phyloP scores from a whole-genome alignment of 352 stramenopile species.

The Globisporangium splendens region DNA sequence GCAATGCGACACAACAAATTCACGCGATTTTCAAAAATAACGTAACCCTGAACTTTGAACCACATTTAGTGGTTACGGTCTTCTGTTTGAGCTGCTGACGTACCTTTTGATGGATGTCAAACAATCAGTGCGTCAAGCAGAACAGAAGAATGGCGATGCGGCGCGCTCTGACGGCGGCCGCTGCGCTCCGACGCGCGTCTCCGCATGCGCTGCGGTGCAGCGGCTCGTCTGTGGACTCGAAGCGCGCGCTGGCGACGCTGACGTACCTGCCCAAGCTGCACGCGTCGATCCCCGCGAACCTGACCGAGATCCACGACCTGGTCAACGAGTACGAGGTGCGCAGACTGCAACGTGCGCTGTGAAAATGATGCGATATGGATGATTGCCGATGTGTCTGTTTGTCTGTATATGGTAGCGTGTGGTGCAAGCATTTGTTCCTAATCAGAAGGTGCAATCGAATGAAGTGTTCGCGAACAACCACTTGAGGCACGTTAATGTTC shows the following conservation, averaged over 20 bases:
- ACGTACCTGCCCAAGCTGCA: slow-evolving; percentile 48
- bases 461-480: slow-evolving; percentile 80
- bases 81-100: too few species aligned
- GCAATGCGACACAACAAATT: too few species aligned
- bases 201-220: not conserved
- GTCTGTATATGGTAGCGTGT: slow-evolving; percentile 20
- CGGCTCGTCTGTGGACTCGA: too few species aligned
- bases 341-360: not conserved
- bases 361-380: not conserved
- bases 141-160: too few species aligned
- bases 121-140: too few species aligned
- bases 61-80: too few species aligned
- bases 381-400: not conserved
- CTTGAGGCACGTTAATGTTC: slow-evolving; percentile 27
- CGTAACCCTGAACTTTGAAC: too few species aligned
- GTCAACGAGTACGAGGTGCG: slow-evolving; percentile 48
- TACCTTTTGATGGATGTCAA: too few species aligned
- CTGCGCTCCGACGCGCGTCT: not conserved
- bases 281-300: slow-evolving; percentile 34
- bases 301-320: slow-evolving; percentile 37
- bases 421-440: slow-evolving; percentile 42
- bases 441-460: slow-evolving; percentile 33
- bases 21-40: too few species aligned
- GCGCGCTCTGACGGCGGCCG: too few species aligned
- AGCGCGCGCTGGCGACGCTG: slow-evolving; percentile 29